These are phyloP conservation scores for Botrytis hyacinthi DNA, from an alignment of 2,329 filamentous ascomycete species.

Conservation along the genomic window DNA sequence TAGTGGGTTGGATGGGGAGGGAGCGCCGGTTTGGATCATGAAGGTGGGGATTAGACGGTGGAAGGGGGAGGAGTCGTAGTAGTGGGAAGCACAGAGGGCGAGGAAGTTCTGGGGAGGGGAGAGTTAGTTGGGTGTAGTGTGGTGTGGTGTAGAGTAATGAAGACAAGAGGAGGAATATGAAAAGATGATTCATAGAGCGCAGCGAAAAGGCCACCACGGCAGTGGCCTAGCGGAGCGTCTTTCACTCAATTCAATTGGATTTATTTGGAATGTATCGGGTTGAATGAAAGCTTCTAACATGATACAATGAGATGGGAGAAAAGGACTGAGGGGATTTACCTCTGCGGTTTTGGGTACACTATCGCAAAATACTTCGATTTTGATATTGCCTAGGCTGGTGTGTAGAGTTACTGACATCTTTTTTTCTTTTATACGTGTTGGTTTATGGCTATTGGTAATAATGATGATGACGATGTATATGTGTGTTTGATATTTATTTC, in stretches of 20 bases:
- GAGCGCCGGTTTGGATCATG: constrained; percentile 75
- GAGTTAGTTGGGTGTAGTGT: constrained; percentile 21
- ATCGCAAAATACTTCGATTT: constrained; percentile 95
- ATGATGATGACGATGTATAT: background rate
- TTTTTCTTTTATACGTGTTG: background rate
- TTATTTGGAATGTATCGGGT: background rate
- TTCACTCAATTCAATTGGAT: background rate
- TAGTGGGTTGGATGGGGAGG: constrained; percentile 42
- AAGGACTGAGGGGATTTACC: constrained; percentile 45
- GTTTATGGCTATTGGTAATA: background rate
- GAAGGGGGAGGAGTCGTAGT: constrained; percentile 73
- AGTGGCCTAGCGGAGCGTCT: constrained; percentile 6
- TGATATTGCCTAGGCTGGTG: constrained; percentile 85
- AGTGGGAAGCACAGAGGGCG: constrained; percentile 75
- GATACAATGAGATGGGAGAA: background rate
- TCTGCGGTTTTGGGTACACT: constrained; percentile 90
- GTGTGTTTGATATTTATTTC: background rate
- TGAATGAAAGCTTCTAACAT: background rate
- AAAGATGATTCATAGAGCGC: background rate
- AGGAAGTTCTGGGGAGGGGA: constrained; percentile 69
- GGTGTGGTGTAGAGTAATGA: too few species aligned
- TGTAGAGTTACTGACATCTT: constrained; percentile 70
- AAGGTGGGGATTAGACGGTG: constrained; percentile 79
- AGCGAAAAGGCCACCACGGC: constrained; percentile 5
- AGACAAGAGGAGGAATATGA: too few species aligned